A percentile compares a stretch with the other conserved stretches of the same genome.
Evolutionary conservation across 2,329 filamentous ascomycete genomes (phyloP).

Genomic region (Lecanoromycetidae sp.): DNA sequence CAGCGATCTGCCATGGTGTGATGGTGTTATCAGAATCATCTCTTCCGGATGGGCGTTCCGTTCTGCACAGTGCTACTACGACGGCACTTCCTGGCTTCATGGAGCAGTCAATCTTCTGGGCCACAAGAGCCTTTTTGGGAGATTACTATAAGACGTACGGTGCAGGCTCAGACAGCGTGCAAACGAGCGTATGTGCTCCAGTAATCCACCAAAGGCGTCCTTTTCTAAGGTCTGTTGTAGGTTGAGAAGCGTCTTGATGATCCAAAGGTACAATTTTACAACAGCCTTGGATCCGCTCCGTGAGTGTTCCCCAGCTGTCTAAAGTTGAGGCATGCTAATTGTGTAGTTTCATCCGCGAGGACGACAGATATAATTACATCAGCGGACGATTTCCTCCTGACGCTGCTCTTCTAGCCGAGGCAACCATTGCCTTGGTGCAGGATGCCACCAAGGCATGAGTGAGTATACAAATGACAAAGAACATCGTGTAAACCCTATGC

Average conservation of each 20-base stretch:
- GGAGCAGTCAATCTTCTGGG: slow-evolving; percentile 39
- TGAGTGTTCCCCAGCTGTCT: background rate
- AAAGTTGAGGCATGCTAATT: slow-evolving; percentile 17
- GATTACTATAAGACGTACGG: slow-evolving; percentile 49
- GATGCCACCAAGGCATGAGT: slow-evolving; percentile 11
- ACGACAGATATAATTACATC: slow-evolving; percentile 23
- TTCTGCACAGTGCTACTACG: slow-evolving; percentile 37
- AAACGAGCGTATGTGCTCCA: slow-evolving; percentile 31
- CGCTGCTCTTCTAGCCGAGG: slow-evolving; percentile 31
- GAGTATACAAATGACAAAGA: background rate
- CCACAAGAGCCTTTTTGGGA: slow-evolving; percentile 38
- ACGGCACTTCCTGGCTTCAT: slow-evolving; percentile 39
- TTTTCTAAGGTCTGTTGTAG: slow-evolving; percentile 20
- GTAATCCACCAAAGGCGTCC: background rate
- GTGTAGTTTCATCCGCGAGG: slow-evolving; percentile 37
- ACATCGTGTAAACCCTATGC: too few species aligned
- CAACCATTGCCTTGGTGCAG: slow-evolving; percentile 32
- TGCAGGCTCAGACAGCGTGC: slow-evolving; percentile 38
- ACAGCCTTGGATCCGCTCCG: slow-evolving; percentile 32
- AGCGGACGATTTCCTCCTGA: slow-evolving; percentile 19
- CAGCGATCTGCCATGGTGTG: slow-evolving; percentile 43
- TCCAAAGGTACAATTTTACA: slow-evolving; percentile 34
- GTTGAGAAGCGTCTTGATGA: slow-evolving; percentile 34
- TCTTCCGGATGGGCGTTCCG: slow-evolving; percentile 32
- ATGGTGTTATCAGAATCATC: slow-evolving; percentile 38